Evolutionary conservation across 1,139 yeast species (phyloP).

Genomic region (Candida sojae): DNA sequence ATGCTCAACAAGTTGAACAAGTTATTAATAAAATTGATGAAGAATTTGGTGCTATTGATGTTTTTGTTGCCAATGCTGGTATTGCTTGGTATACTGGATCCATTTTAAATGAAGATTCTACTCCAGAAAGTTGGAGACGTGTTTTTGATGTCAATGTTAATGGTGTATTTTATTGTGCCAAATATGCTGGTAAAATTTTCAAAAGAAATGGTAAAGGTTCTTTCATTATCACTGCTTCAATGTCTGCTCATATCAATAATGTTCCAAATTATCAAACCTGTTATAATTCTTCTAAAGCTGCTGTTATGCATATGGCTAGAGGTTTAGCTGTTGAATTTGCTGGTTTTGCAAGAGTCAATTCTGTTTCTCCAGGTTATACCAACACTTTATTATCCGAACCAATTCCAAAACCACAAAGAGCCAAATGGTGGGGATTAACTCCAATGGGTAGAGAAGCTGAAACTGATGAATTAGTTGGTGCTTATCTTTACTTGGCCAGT

Average conservation of each 20-base stretch:
- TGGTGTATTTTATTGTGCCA: slow-evolving; percentile 61
- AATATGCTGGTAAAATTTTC: slow-evolving; percentile 53
- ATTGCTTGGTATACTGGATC: slow-evolving; percentile 81
- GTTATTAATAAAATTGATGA: slow-evolving; percentile 55
- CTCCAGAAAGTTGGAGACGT: slow-evolving; percentile 49
- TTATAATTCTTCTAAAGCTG: slow-evolving; percentile 61
- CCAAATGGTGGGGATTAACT: slow-evolving; percentile 37
- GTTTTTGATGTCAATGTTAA: slow-evolving; percentile 55
- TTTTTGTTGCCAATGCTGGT: slow-evolving; percentile 88
- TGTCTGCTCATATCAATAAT: slow-evolving; percentile 59
- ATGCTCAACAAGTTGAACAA: slow-evolving; percentile 54
- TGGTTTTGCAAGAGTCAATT: slow-evolving; percentile 54
- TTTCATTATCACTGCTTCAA: slow-evolving; percentile 63
- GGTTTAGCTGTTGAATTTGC: slow-evolving; percentile 59
- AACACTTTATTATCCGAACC: slow-evolving; percentile 55
- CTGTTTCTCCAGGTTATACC: slow-evolving; percentile 60
- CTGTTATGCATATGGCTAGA: slow-evolving; percentile 53
- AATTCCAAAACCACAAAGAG: slow-evolving; percentile 34
- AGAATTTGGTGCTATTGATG: slow-evolving; percentile 74
- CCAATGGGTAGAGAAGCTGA: slow-evolving; percentile 45
- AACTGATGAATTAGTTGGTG: slow-evolving; percentile 44
- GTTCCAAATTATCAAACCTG: slow-evolving; percentile 58
- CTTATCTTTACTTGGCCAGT: slow-evolving; percentile 43
- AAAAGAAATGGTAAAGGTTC: slow-evolving; percentile 50
- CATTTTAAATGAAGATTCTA: slow-evolving; percentile 52